These are phyloP conservation scores for Blastobotrys elegans DNA, from an alignment of 1,139 yeast species.

Conservation along the genomic window DNA sequence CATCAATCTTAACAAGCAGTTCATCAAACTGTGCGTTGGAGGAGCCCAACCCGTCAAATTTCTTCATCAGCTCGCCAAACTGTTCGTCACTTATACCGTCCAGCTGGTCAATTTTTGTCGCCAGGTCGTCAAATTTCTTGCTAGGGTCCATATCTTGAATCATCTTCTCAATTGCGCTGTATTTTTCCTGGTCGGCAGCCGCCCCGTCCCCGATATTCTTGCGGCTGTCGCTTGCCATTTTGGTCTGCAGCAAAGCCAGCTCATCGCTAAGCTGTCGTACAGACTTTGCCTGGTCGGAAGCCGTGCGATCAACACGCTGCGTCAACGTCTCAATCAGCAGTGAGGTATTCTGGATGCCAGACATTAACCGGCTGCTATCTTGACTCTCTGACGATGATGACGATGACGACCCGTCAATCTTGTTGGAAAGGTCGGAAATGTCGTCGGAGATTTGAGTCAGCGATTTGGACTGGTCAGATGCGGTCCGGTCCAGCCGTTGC, in stretches of 20 bases:
- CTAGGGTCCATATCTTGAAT: not conserved
- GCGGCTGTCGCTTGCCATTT: not conserved
- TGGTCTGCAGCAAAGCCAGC: conserved; percentile 5
- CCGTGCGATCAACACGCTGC: conserved; percentile 7
- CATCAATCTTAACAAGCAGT: conserved; percentile 3
- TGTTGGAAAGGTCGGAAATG: not conserved
- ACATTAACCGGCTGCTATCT: not conserved
- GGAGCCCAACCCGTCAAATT: not conserved
- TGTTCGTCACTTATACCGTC: not conserved
- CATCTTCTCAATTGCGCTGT: not conserved
- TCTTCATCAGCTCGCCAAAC: not conserved
- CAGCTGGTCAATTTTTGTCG: not conserved
- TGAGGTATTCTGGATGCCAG: conserved; percentile 3
- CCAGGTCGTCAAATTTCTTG: not conserved
- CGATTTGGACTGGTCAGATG: not conserved
- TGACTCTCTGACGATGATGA: too few relatives aligned
- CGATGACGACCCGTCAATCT: not conserved
- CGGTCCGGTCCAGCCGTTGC: conserved; percentile 8
- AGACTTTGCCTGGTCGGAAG: conserved; percentile 5
- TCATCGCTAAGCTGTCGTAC: conserved; percentile 5
- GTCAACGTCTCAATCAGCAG: conserved; percentile 8
- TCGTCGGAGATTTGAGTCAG: conserved; percentile 3
- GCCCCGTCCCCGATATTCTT: not conserved
- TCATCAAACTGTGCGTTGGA: conserved; percentile 6
- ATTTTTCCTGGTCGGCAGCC: not conserved